phyloP scores from a whole-genome alignment of 2,329 filamentous ascomycete genomes.

The Aspergillus fumigatiaffinis region DNA sequence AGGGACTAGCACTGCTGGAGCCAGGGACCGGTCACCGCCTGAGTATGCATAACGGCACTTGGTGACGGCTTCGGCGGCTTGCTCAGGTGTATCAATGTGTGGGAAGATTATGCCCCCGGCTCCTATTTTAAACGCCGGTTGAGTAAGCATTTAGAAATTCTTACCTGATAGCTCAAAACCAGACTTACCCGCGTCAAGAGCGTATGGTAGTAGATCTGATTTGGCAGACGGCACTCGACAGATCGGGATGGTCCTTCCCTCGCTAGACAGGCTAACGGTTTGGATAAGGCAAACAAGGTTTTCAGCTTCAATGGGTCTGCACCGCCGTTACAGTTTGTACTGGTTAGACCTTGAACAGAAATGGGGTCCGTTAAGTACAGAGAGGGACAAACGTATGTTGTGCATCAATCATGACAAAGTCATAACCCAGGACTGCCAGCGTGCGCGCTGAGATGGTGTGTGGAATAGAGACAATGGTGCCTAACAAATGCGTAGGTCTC shows the following conservation, averaged over 20 bases:
- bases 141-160: background rate
- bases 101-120: background rate
- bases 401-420: too few species aligned
- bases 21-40: background rate
- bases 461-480: too few species aligned
- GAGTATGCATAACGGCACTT: background rate
- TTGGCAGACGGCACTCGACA: background rate
- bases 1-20: background rate
- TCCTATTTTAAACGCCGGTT: background rate
- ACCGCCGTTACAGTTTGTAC: too few species aligned
- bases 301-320: background rate
- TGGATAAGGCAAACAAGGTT: background rate
- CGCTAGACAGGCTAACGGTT: background rate
- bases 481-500: too few species aligned
- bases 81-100: background rate
- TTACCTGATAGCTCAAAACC: background rate
- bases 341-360: too few species aligned
- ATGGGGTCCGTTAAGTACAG: too few species aligned
- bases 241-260: background rate
- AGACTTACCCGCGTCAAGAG: background rate
- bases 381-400: too few species aligned
- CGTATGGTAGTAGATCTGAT: background rate
- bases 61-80: background rate
- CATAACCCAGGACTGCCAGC: too few species aligned
- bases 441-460: too few species aligned